Evolutionary conservation across 2,329 filamentous ascomycete genomes (phyloP).

Genomic region (Grosmannia penicillata): DNA sequence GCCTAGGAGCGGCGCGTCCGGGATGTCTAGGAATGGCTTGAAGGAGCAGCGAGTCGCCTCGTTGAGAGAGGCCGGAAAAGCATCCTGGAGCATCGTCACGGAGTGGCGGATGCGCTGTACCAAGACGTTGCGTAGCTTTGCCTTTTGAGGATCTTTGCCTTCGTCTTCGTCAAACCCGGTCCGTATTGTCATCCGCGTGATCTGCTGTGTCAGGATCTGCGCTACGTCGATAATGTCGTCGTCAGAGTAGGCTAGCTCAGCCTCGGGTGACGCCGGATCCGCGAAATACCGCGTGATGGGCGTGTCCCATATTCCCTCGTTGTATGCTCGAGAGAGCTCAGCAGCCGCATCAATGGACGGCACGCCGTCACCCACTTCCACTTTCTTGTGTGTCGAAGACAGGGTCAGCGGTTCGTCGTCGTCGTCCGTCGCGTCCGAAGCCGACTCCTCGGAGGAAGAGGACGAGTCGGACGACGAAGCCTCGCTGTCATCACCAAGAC

Average conservation of each 20-base stretch:
- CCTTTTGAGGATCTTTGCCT: slow-evolving; percentile 17
- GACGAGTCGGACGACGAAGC: slow-evolving; percentile 6
- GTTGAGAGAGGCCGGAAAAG: slow-evolving; percentile 29
- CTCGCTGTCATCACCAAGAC: slow-evolving; percentile 3
- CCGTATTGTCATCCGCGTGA: slow-evolving; percentile 21
- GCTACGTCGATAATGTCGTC: slow-evolving; percentile 51
- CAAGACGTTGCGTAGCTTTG: slow-evolving; percentile 25
- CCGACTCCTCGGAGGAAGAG: slow-evolving; percentile 12
- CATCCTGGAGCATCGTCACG: slow-evolving; percentile 30
- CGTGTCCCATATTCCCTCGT: slow-evolving; percentile 31
- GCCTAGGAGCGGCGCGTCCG: too few species aligned
- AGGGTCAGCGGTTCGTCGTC: slow-evolving; percentile 37
- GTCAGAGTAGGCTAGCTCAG: slow-evolving; percentile 32
- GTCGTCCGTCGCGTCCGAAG: too few species aligned
- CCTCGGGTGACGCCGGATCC: slow-evolving; percentile 38
- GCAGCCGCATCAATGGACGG: slow-evolving; percentile 30
- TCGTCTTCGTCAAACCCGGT: slow-evolving; percentile 16
- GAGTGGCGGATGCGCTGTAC: slow-evolving; percentile 28
- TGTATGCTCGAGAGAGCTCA: slow-evolving; percentile 34
- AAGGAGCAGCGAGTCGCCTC: slow-evolving; percentile 25
- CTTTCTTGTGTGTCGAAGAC: slow-evolving; percentile 21
- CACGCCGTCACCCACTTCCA: slow-evolving; percentile 7
- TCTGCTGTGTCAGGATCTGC: slow-evolving; percentile 58
- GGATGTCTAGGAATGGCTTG: slow-evolving; percentile 38
- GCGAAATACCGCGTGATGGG: slow-evolving; percentile 41